Base-by-base conservation (phyloP, 179 eudicot genomes). In the Sideroxylon spinosum region DNA sequence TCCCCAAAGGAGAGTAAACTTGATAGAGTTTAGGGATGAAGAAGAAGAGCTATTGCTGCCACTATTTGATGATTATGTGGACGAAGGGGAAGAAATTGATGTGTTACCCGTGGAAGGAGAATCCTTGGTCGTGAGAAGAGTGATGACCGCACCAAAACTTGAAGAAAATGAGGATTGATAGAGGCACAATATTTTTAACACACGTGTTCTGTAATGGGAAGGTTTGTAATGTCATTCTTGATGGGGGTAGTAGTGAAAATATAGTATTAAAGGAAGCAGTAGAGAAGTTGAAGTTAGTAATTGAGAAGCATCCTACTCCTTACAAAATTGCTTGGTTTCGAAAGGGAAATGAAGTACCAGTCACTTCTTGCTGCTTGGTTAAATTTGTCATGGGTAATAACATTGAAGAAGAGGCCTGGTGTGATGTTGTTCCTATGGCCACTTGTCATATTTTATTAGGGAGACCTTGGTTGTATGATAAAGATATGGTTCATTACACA, bases 151-250 rank as follows among this genome's bases (percentile, higher is more conserved):
- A 17, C 23, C 55, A 2, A 48, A 46, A 9, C 7, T 44, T 1
- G 53, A 20, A 1, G 74, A 70, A 48, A 16, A 20, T n/a, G 74
- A 70, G 9, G 74, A 70, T 70, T 70, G 74, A 10, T 19, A 25
- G 28, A 9, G 57, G 4, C 56, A 19, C 5, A 70, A 14, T 6
- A 70, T 70, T 17, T 70, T 46, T 70, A 8, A 22, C 0, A 17
- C 74, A 7, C 25, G 9, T 37, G 56, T 46, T 17, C 1, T n/a
- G 23, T 46, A n/a, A 9, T 7, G 57, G 56, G 17, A 46, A 46
- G 25, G 46, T 70, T 14, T 44, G 74, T 20, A 12, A 44, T 49
- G 25, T 70, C 1, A 20, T 70, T 48, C 10, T 46, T 37, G 74
- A 57, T 57, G 46, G 56, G 8, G 56, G 74, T 17, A 70, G 25